A percentile compares a stretch with the other conserved stretches of the same genome.
Conservation (phyloP, 192 early-diverging fungal genomes). For the Phycomyces nitens region DNA sequence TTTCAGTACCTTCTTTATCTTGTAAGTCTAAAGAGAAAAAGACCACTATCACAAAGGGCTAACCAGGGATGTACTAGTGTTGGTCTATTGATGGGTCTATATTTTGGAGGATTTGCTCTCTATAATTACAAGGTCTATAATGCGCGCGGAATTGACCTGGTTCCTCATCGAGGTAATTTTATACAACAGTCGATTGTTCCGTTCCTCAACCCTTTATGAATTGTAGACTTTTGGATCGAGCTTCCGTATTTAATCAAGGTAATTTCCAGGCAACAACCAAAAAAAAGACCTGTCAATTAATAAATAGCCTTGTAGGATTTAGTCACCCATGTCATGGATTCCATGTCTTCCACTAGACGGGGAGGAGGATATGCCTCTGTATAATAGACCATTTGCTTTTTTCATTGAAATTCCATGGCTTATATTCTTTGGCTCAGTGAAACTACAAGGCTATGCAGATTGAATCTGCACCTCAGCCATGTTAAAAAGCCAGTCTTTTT, state of each 20-base stretch:
- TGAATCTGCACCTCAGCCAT: no score
- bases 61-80: not conserved
- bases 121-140: conserved; percentile 39
- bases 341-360: conserved; percentile 20
- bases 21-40: not conserved
- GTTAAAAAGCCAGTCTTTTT: no score
- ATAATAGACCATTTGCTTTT: conserved; percentile 1
- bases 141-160: conserved; percentile 31
- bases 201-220: no score
- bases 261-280: not conserved
- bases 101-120: conserved; percentile 29
- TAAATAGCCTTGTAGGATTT: conserved; percentile 10
- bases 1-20: conserved; percentile 10
- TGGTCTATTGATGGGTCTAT: conserved; percentile 12
- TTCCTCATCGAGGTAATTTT: conserved; percentile 21
- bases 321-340: conserved; percentile 27
- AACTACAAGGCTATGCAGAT: no score
- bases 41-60: not conserved
- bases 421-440: no score
- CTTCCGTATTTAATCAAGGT: conserved; percentile 18
- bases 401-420: no score
- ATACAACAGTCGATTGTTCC: no score
- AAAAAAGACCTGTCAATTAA: not conserved
- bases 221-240: conserved; percentile 27
- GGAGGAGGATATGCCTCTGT: conserved; percentile 36